Evolutionary conservation across 805 yeast species (phyloP), one percentile per base, ranked within the genome.

Genomic region (Saturnispora sanitii): DNA sequence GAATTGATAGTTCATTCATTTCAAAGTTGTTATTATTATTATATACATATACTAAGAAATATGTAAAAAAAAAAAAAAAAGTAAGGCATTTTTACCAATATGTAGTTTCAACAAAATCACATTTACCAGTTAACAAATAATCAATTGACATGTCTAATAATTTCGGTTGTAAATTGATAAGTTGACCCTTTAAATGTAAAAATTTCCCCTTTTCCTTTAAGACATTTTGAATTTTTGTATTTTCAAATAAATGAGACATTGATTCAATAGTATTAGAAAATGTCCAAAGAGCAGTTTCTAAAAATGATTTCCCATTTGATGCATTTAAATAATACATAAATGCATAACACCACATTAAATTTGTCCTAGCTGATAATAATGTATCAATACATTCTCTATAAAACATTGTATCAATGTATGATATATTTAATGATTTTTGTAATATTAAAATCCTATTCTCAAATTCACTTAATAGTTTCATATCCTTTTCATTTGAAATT

Each of bases 381-480:
- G 73, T 70, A 35, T 70, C 68, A 31, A 83, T 77, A 30, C 90
- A 77, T 40, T 83, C 90, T 8, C 79, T 72, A 38, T 88, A 68
- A 54, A 82, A 90, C 51, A 84, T 92, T 1, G 86, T 81, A 53
- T 88, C 95, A 39, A 80, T 82, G 94, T 95, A 86, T 2, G 94
- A 79, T 35, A 75, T 71, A 2, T 78, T 77, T 19, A 70, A 67
- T 11, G 65, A 65, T 43, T 77, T 76, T 65, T 87, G 94, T 42
- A 83, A 64, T 32, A 66, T 62, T 42, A 72, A 73, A 52, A 87
- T 82, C 46, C 73, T 71, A 23, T 65, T 62, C 47, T 82, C 82
- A 35, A 86, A 77, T 28, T 69, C 66, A n/a, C 67, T 62, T 40
- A 82, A 74, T 7, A 86, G 68, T 41, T 67, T 68, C 46, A 71